Conservation (phyloP, 768 basidiomycete genomes). For the Trametes cubensis region DNA sequence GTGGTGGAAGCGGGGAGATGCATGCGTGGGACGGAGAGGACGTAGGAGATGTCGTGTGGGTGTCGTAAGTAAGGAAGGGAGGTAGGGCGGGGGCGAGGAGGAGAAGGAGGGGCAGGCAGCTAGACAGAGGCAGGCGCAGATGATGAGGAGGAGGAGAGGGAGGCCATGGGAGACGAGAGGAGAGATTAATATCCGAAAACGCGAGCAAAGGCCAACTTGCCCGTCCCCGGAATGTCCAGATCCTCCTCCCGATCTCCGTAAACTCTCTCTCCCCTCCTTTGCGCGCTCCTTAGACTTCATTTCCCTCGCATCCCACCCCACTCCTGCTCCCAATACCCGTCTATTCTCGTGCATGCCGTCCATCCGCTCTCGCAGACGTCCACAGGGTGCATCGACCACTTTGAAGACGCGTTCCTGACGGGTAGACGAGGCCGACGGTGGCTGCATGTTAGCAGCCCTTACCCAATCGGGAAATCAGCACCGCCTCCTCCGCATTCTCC, state of each 20-base stretch:
- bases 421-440: not conserved
- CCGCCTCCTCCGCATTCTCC: conserved; percentile 10
- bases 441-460: not conserved
- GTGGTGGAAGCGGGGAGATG: conserved; percentile 1
- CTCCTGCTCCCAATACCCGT: not conserved
- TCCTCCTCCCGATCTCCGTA: not conserved
- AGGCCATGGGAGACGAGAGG: not conserved
- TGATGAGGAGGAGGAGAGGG: not conserved
- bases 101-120: not conserved
- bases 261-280: not conserved
- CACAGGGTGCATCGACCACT: not conserved
- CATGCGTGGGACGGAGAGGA: not conserved
- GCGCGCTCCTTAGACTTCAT: not conserved
- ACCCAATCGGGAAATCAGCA: not conserved
- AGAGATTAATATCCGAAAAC: too few species aligned
- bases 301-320: not conserved
- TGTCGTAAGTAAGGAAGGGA: not conserved
- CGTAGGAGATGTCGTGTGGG: not conserved
- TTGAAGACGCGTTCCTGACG: not conserved
- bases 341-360: not conserved
- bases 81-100: not conserved
- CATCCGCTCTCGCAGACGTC: not conserved
- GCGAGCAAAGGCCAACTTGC: not conserved
- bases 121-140: too few species aligned
- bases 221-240: conserved; percentile 2